Percentiles rank a stretch among this genome's conserved stretches.
phyloP scores from a whole-genome alignment of 192 early-diverging fungal genomes.

The Rhizoclosmatium sp. region DNA sequence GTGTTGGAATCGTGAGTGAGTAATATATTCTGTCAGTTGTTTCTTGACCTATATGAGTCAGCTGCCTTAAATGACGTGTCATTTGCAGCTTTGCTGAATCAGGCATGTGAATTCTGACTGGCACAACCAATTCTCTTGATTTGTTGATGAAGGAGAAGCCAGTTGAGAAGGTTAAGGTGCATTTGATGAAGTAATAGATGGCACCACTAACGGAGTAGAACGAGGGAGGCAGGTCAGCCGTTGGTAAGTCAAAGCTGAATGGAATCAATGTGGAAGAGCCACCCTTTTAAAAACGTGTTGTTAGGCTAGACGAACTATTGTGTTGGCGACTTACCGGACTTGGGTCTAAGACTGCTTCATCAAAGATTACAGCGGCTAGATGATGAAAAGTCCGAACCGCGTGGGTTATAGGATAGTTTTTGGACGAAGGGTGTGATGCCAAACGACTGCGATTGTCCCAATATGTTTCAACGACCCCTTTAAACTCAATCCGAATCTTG shows the following conservation, averaged over 20 bases:
- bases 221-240: slow-evolving; percentile 4
- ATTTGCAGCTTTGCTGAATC: not conserved
- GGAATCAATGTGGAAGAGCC: not conserved
- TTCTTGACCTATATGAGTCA: not conserved
- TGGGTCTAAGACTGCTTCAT: no score
- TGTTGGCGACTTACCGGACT: no score
- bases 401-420: no score
- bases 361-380: no score
- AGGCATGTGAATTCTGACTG: slow-evolving; percentile 5
- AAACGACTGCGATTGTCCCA: no score
- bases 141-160: not conserved
- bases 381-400: no score
- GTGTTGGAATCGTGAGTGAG: not conserved
- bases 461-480: no score
- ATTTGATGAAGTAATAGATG: slow-evolving; percentile 2
- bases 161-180: not conserved
- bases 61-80: not conserved
- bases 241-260: slow-evolving; percentile 1
- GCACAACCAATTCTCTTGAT: not conserved
- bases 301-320: no score
- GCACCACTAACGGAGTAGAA: not conserved
- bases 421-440: no score
- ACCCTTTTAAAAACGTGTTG: no score
- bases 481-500: no score
- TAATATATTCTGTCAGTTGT: not conserved